Conservation (phyloP, 2,329 filamentous ascomycete genomes). For the Alternaria arborescens region DNA sequence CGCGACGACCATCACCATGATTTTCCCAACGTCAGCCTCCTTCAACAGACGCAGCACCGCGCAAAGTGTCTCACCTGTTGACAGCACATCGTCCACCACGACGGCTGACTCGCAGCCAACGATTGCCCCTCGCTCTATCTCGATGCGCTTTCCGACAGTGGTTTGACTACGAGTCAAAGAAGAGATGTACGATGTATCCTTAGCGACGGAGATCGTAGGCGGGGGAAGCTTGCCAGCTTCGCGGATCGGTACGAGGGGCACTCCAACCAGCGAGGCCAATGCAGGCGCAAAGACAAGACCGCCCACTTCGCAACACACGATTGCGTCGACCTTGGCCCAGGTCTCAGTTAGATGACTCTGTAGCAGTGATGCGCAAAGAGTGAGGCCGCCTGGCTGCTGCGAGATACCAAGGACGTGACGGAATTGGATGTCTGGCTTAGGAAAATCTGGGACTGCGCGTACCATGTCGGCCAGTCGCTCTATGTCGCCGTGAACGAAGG, state of each 20-base stretch:
- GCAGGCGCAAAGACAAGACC: conserved; percentile 65
- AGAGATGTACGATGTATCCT: conserved; percentile 63
- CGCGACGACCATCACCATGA: conserved; percentile 63
- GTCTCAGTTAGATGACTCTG: conserved; percentile 56
- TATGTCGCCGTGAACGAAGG: conserved; percentile 59
- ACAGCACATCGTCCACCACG: conserved; percentile 69
- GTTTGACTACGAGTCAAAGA: conserved; percentile 42
- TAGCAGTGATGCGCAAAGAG: conserved; percentile 62
- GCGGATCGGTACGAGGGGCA: conserved; percentile 62
- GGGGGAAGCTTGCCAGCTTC: conserved; percentile 67
- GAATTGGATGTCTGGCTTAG: conserved; percentile 62
- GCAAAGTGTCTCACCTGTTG: conserved; percentile 64
- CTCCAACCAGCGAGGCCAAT: conserved; percentile 54
- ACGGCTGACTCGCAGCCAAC: conserved; percentile 56
- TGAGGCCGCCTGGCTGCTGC: conserved; percentile 61
- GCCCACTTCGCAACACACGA: conserved; percentile 66
- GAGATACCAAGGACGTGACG: conserved; percentile 66
- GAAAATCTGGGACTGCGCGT: conserved; percentile 59
- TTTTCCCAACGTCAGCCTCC: conserved; percentile 53
- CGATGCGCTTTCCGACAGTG: conserved; percentile 53
- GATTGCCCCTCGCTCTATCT: conserved; percentile 60
- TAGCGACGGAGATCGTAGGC: conserved; percentile 61
- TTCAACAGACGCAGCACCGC: conserved; percentile 61
- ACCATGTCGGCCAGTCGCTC: conserved; percentile 62
- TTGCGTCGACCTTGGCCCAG: conserved; percentile 57